These are phyloP conservation scores for Adansonia madagascariensis DNA, from an alignment of 441 rosid species.

Conservation along the genomic window DNA sequence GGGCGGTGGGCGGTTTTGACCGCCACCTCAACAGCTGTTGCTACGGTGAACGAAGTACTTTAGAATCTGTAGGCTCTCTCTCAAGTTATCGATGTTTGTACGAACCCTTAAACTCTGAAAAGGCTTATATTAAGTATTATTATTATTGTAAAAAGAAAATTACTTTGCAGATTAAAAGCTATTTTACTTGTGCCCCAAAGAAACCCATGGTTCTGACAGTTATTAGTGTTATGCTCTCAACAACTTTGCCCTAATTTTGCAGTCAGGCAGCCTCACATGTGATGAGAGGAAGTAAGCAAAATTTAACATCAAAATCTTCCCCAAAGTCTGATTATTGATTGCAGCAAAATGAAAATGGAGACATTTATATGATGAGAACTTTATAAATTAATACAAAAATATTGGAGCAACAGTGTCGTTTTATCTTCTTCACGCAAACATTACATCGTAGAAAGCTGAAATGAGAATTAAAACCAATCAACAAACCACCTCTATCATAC, in stretches of 20 bases:
- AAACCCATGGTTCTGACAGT: too few relatives aligned
- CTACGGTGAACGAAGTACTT: background rate
- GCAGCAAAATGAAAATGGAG: background rate
- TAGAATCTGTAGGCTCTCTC: too few relatives aligned
- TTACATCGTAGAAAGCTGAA: conserved; percentile 43
- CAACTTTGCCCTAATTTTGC: too few relatives aligned
- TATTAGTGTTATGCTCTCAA: too few relatives aligned
- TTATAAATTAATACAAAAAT: background rate
- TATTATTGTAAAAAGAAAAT: background rate
- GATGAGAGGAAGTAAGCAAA: too few relatives aligned
- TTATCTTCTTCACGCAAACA: conserved; percentile 43
- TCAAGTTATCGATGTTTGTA: background rate
- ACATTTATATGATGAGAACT: conserved; percentile 28
- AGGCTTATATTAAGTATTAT: background rate
- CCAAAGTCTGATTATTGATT: background rate
- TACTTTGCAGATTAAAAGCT: background rate
- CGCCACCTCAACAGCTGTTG: background rate
- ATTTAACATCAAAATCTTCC: too few relatives aligned
- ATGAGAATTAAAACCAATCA: conserved; percentile 44
- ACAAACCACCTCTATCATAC: conserved; percentile 41
- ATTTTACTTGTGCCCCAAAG: too few relatives aligned
- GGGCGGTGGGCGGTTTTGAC: background rate
- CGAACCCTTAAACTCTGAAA: background rate
- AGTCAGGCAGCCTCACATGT: too few relatives aligned
- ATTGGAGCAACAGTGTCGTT: conserved; percentile 35